These are phyloP conservation scores for Trichosanthes truncata DNA, from an alignment of 306 rosid genomes.

Conservation along the genomic window DNA sequence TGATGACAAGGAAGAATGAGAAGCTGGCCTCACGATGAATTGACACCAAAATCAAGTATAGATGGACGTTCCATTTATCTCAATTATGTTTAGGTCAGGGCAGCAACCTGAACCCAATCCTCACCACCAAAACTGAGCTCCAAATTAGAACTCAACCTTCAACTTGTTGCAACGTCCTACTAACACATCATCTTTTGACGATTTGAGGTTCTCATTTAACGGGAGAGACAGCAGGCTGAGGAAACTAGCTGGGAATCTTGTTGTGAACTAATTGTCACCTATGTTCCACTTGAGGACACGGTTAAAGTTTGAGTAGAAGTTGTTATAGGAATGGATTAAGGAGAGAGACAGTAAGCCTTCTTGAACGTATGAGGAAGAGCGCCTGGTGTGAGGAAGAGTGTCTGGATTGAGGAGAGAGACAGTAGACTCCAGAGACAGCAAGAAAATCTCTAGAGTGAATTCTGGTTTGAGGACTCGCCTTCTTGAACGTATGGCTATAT, in stretches of 20 bases:
- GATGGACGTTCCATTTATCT: neutral
- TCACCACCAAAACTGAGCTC: neutral
- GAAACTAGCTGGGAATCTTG: neutral
- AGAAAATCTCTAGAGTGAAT: neutral
- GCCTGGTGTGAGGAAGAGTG: too few relatives aligned
- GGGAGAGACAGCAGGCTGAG: neutral
- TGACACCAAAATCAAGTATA: neutral
- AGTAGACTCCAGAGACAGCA: too few relatives aligned
- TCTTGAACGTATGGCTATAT: neutral
- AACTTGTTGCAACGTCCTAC: neutral
- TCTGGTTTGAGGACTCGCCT: neutral
- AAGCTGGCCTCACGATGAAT: neutral
- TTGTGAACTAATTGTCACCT: neutral
- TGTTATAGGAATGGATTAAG: neutral
- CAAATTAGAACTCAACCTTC: neutral
- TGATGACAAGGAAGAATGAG: neutral
- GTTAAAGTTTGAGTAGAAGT: neutral
- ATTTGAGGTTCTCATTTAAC: neutral
- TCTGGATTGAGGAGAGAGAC: neutral
- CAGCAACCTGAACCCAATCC: neutral
- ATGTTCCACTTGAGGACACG: neutral
- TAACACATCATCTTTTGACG: neutral
- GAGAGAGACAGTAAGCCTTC: neutral
- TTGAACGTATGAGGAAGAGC: too few relatives aligned
- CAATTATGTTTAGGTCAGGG: neutral